phyloP scores from a whole-genome alignment of 352 stramenopile species.

The Globisporangium yorkense region DNA sequence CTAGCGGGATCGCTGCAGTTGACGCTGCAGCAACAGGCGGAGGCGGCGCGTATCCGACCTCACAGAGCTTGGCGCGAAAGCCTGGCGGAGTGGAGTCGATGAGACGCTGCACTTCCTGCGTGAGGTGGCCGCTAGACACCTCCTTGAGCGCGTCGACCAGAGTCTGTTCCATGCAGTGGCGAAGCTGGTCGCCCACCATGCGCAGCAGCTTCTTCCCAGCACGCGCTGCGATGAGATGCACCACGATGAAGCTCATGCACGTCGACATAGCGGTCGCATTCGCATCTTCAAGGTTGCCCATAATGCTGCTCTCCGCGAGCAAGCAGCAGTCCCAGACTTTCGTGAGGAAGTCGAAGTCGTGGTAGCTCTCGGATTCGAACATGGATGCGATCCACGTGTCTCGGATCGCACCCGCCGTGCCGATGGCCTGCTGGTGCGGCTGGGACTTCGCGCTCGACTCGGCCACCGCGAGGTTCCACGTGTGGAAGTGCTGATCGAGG shows the following conservation, averaged over 20 bases:
- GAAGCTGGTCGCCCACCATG: slow-evolving; percentile 68
- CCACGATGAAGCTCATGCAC: slow-evolving; percentile 48
- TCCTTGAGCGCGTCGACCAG: slow-evolving; percentile 43
- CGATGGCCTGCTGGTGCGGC: background rate
- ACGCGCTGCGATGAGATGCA: slow-evolving; percentile 26
- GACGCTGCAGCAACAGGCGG: background rate
- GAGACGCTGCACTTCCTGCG: slow-evolving; percentile 36
- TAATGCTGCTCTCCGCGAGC: slow-evolving; percentile 21
- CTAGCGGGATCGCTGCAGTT: background rate
- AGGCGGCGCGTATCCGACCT: slow-evolving; percentile 21
- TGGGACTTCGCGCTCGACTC: slow-evolving; percentile 6
- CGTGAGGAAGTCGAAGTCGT: slow-evolving; percentile 47
- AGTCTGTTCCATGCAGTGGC: slow-evolving; percentile 58
- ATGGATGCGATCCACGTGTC: slow-evolving; percentile 74
- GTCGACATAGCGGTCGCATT: slow-evolving; percentile 17
- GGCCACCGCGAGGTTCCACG: slow-evolving; percentile 38
- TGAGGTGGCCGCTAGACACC: slow-evolving; percentile 20
- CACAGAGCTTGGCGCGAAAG: slow-evolving; percentile 47
- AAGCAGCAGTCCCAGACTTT: slow-evolving; percentile 72
- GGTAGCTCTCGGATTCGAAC: slow-evolving; percentile 50
- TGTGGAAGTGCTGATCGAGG: slow-evolving; percentile 66
- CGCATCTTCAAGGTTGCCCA: background rate
- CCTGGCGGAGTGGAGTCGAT: slow-evolving; percentile 60
- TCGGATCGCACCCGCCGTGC: slow-evolving; percentile 23
- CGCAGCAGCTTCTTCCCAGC: slow-evolving; percentile 59